Evolutionary conservation across 331 rosid species (phyloP), one percentile per base, ranked within the genome.

Genomic region (Prunus yedoensis): DNA sequence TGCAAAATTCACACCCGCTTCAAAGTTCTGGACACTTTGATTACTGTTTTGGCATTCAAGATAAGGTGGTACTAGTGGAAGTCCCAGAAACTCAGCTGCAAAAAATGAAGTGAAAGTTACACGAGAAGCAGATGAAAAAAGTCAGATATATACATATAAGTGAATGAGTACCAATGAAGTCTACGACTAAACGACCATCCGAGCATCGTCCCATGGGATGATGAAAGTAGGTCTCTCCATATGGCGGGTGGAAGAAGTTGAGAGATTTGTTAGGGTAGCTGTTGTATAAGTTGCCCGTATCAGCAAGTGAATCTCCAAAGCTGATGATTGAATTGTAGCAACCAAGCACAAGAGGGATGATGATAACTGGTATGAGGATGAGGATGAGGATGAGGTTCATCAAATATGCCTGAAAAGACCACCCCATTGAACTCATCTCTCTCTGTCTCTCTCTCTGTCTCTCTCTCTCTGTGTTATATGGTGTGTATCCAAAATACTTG

Each of bases 1-100:
- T 4, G 89, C 91, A n/a, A 87, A 87, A 63, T 87, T 87, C 61
- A 85, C 60, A 3, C 89, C 91, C 35, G 66, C 54, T 8, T 66
- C 11, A 5, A 71, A 38, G 32, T 71, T 57, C 2, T 56, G 75
- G 27, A 17, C n/a, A 70, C 51, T 69, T 9, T 10, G 27, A 27
- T 71, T 12, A 53, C 8, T 15, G 54, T 13, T 15, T 27, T 23
- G 25, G 54, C 18, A 3, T 74, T 45, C 83, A 50, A 72, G 28
- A 57, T 85, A 87, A 1, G 91, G 87, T 60, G 51, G 43, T 38
- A 87, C 45, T 5, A 75, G 77, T 0, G 89, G 81, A 49, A 87
- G 68, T 54, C 88, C 87, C 27, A 86, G 49, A 35, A 18, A 74
- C 50, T 84, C 74, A 32, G 89, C 90, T 84, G 74, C 78, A 73